Evolutionary conservation across 306 rosid genomes (phyloP).

Genomic region (Senna siamea): DNA sequence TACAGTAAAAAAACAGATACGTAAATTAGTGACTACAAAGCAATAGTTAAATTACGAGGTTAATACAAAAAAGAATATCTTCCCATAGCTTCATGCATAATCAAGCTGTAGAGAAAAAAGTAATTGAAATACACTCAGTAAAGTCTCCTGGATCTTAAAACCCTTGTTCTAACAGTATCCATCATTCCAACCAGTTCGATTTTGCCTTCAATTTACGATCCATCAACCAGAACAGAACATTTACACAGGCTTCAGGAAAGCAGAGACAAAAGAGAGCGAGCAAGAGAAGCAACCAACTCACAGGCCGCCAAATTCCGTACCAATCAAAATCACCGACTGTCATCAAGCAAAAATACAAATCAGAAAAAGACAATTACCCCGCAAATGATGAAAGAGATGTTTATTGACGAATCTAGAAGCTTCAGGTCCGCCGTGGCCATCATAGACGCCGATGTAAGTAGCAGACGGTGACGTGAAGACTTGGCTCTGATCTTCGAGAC

Average conservation of each 20-base stretch:
- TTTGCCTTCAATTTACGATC: neutral
- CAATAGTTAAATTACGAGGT: no score
- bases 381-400: conserved; percentile 58
- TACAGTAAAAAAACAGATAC: conserved; percentile 33
- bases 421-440: conserved; percentile 85
- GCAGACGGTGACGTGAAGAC: conserved; percentile 67
- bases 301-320: neutral
- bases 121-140: no score
- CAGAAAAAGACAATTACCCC: conserved; percentile 34
- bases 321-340: neutral
- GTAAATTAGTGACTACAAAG: neutral
- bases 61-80: no score
- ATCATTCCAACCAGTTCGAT: neutral
- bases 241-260: neutral
- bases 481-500: conserved; percentile 78
- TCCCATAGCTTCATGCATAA: neutral
- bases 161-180: neutral
- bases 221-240: neutral
- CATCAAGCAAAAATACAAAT: neutral
- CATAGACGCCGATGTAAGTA: conserved; percentile 71
- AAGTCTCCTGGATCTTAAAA: neutral
- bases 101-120: neutral
- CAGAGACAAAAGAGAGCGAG: neutral
- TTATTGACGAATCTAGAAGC: conserved; percentile 75
- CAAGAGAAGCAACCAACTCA: neutral